Evolutionary conservation across 768 basidiomycete genomes (phyloP), one percentile per base, ranked within the genome.

Genomic region (Collybia mongolica): DNA sequence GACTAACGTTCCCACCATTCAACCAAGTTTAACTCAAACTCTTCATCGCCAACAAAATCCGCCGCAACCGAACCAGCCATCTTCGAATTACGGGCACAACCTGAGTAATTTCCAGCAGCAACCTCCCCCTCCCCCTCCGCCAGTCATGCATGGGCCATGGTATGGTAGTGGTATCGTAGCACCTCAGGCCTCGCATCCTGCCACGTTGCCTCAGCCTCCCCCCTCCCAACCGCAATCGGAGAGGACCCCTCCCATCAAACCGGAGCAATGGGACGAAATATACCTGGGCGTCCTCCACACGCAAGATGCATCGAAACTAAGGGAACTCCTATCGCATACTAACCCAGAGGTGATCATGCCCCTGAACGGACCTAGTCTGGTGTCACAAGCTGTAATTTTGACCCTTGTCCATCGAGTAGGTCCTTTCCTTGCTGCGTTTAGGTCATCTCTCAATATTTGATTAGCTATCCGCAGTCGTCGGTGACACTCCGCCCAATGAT

Each of bases 301-400:
- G 28, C 88, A 92, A 64, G 90, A 93, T 59, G 59, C 79, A 14
- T 72, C 76, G 53, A 88, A 90, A 65, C 79, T 93, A 46, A 83
- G 88, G 15, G 87, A 88, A 60, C 69, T 93, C 22, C 71, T 93
- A 53, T 72, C 78, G 24, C 80, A 83, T 49, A 90, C 84, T 19
- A 90, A 85, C 60, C 86, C 90, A 8, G 90, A 93, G 48, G 61
- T 88, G 36, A 78, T 92, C 55, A 86, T 93, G 83, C 90, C 90
- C 42, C 61, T 87, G 58, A 87, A 81, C 60, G 82, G 84, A 20
- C 71, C 77, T 23, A 72, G 79, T 29, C 83, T 88, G 14, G 73
- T 93, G 35, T 92, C 90, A 17, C 91, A 92, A 63, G 90, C 90
- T 20, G 90, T 93, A 42, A 76, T 92, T 55, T 72, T 93, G 60